These are phyloP conservation scores for Golubevia sp. DNA, from an alignment of 1,284 basidiomycete genomes.

Conservation along the genomic window DNA sequence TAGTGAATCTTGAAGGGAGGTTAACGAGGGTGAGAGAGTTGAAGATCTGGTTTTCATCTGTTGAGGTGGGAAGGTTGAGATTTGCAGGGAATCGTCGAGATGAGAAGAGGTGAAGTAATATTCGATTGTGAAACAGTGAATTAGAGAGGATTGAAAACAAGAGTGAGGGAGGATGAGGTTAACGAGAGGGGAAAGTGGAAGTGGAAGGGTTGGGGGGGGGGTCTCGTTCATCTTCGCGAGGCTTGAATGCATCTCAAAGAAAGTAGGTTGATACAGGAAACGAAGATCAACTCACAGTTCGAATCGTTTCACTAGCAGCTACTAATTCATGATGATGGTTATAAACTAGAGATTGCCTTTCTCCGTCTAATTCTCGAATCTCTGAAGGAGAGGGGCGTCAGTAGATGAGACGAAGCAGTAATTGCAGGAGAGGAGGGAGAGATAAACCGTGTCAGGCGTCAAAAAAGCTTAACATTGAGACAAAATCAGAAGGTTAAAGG, in stretches of 20 bases:
- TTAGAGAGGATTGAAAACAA: neutral
- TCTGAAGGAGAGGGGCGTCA: too few relatives aligned
- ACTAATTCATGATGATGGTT: slow-evolving; percentile 94
- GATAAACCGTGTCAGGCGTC: too few relatives aligned
- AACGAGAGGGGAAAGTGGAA: too few relatives aligned
- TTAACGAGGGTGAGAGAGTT: slow-evolving; percentile 30
- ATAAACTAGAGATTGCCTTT: slow-evolving; percentile 86
- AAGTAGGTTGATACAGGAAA: neutral
- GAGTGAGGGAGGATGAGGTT: neutral
- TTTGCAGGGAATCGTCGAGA: too few relatives aligned
- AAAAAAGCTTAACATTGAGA: too few relatives aligned
- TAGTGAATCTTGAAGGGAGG: slow-evolving; percentile 25
- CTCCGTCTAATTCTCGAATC: slow-evolving; percentile 82
- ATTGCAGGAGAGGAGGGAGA: too few relatives aligned
- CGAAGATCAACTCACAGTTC: slow-evolving; percentile 68
- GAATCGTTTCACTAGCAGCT: slow-evolving; percentile 86
- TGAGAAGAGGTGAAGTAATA: too few relatives aligned
- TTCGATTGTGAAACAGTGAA: slow-evolving; percentile 26
- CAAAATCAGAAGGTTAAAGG: too few relatives aligned
- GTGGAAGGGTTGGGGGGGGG: neutral
- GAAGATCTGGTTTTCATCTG: neutral
- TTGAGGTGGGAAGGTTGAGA: too few relatives aligned
- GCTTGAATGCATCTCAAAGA: neutral
- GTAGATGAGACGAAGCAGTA: too few relatives aligned
- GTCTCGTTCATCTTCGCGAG: neutral